Percentiles rank a stretch among this genome's conserved stretches.
These are phyloP conservation scores for Hanseniaspora clermontiae DNA, from an alignment of 805 yeast genomes.

Conservation along the genomic window DNA sequence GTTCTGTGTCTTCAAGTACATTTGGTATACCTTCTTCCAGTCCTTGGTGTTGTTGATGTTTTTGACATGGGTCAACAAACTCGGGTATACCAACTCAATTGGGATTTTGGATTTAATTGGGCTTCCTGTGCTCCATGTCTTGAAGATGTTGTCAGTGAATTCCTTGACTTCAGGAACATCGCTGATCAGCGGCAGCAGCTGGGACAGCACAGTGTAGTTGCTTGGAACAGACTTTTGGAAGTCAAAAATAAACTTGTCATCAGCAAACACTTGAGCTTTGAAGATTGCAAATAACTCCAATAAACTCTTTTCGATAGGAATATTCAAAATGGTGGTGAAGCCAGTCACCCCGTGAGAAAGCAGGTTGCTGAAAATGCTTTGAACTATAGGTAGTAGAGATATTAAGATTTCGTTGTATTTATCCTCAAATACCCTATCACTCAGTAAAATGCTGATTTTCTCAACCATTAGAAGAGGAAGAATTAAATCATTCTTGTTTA, in stretches of 20 bases:
- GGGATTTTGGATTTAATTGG: constrained; percentile 39
- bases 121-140: constrained; percentile 38
- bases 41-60: constrained; percentile 29
- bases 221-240: constrained; percentile 30
- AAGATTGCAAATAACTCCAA: background rate
- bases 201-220: constrained; percentile 18
- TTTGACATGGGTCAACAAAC: constrained; percentile 32
- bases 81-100: constrained; percentile 35
- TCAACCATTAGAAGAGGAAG: background rate
- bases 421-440: background rate
- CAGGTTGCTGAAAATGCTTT: background rate
- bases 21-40: constrained; percentile 46
- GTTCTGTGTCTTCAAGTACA: constrained; percentile 39
- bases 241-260: constrained; percentile 17
- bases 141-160: constrained; percentile 34
- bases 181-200: constrained; percentile 20
- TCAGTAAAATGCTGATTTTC: background rate
- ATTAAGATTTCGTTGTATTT: constrained; percentile 5
- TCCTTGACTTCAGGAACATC: constrained; percentile 17
- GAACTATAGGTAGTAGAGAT: background rate
- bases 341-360: background rate
- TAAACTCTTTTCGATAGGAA: background rate
- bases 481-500: constrained; percentile 4
- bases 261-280: constrained; percentile 6
- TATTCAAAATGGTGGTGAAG: background rate